Percentiles rank a stretch among this genome's conserved stretches.
These are phyloP conservation scores for Cordyceps militaris DNA, from an alignment of 2,329 filamentous ascomycete species.

Conservation along the genomic window DNA sequence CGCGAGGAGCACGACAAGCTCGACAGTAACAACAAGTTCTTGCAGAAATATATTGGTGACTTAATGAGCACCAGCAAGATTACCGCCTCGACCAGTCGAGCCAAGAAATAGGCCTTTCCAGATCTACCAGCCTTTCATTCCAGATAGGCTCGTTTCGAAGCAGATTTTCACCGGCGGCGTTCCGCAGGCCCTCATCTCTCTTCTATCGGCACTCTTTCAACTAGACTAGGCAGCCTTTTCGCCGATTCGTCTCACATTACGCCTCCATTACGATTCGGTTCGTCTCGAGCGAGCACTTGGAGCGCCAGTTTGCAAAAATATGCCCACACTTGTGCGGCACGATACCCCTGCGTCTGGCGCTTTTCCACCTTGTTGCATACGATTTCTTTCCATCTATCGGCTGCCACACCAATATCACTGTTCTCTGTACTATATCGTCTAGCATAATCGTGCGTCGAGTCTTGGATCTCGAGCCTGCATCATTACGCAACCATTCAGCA, in stretches of 20 bases:
- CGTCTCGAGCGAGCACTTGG: constrained; percentile 8
- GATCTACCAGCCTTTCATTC: background rate
- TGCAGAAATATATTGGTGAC: constrained; percentile 97
- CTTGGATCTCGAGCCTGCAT: background rate
- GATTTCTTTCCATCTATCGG: background rate
- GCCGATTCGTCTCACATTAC: background rate
- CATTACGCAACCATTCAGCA: background rate
- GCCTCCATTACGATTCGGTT: constrained; percentile 1
- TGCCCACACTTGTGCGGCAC: constrained; percentile 3
- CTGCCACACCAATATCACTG: background rate
- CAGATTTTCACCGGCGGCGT: background rate
- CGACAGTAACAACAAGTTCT: constrained; percentile 91
- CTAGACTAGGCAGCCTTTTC: background rate
- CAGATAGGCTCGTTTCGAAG: background rate
- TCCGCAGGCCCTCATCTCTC: background rate
- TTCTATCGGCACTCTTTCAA: background rate
- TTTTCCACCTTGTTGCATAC: background rate
- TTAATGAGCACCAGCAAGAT: constrained; percentile 82
- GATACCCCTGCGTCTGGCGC: constrained; percentile 13
- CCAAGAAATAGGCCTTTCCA: constrained; percentile 44
- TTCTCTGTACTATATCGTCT: constrained; percentile 10
- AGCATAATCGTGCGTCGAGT: background rate
- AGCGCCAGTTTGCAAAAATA: constrained; percentile 9
- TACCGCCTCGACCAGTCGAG: constrained; percentile 47
- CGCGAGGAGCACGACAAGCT: constrained; percentile 94